phyloP scores from a whole-genome alignment of 768 basidiomycete species.

The Leccinum variicolor region DNA sequence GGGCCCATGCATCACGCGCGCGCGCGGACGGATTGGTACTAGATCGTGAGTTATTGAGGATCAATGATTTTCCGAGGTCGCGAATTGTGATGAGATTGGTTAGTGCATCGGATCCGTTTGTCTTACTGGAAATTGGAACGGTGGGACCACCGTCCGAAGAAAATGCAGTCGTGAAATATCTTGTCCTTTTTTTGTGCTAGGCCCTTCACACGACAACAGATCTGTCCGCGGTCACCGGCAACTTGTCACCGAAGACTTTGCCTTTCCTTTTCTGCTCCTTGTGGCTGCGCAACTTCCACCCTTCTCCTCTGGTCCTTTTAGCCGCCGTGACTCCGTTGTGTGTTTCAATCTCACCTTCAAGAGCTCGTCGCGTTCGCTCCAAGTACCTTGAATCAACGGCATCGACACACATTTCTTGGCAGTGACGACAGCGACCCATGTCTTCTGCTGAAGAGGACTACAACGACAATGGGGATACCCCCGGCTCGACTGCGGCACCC shows the following conservation, averaged over 20 bases:
- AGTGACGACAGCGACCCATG: constrained; percentile 1
- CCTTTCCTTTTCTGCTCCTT: background rate
- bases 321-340: background rate
- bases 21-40: background rate
- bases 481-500: constrained; percentile 22
- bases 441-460: constrained; percentile 67
- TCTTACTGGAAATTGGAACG: background rate
- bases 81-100: background rate
- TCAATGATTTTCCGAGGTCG: background rate
- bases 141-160: too few relatives aligned
- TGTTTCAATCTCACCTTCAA: background rate
- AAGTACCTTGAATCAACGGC: background rate
- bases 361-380: background rate
- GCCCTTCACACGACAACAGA: background rate
- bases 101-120: background rate
- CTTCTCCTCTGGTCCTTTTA: background rate
- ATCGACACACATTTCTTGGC: background rate
- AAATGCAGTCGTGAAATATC: background rate
- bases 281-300: background rate
- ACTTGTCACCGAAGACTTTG: background rate
- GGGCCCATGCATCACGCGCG: background rate
- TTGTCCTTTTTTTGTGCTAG: background rate
- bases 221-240: background rate
- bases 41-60: background rate
- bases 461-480: constrained; percentile 40